Evolutionary conservation across 1,284 basidiomycete species (phyloP).

Genomic region (Cutaneotrichosporon cutaneum): DNA sequence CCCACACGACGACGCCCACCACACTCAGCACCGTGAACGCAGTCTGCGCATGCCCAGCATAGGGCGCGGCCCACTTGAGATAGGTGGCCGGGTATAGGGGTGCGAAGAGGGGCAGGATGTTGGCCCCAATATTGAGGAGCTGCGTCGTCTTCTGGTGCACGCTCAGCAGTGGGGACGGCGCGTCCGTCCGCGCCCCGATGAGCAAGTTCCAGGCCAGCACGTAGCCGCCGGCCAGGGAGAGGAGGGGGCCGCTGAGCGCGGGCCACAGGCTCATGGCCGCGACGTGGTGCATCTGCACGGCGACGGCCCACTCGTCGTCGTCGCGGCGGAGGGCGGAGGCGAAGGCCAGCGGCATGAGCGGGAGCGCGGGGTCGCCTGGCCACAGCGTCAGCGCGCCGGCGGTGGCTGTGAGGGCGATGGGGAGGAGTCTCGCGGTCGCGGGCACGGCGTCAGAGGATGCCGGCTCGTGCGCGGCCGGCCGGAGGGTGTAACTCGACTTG

Average conservation of each 20-base stretch:
- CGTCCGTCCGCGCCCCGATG: conserved; percentile 20
- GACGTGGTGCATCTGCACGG: conserved; percentile 23
- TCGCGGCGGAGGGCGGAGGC: conserved; percentile 21
- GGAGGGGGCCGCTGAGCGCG: neutral
- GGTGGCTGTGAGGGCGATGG: conserved; percentile 19
- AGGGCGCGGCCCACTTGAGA: neutral
- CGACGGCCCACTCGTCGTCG: conserved; percentile 29
- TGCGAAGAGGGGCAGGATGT: neutral
- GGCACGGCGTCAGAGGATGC: conserved; percentile 14
- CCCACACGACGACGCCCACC: conserved; percentile 19
- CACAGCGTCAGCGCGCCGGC: conserved; percentile 12
- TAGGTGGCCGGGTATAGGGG: neutral
- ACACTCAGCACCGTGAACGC: conserved; percentile 15
- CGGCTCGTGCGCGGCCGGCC: conserved; percentile 11
- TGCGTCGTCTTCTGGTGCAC: conserved; percentile 15
- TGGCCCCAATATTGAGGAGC: neutral
- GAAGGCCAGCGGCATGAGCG: conserved; percentile 22
- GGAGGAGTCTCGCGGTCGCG: conserved; percentile 20
- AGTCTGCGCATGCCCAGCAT: conserved; percentile 9
- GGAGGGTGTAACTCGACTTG: conserved; percentile 18
- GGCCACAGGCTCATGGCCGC: conserved; percentile 21
- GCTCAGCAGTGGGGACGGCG: conserved; percentile 16
- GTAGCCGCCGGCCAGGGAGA: conserved; percentile 12
- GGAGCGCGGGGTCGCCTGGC: conserved; percentile 17
- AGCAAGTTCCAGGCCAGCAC: conserved; percentile 20